Evolutionary conservation across 1,284 basidiomycete genomes (phyloP).

Genomic region (Farysia itapuensis): DNA sequence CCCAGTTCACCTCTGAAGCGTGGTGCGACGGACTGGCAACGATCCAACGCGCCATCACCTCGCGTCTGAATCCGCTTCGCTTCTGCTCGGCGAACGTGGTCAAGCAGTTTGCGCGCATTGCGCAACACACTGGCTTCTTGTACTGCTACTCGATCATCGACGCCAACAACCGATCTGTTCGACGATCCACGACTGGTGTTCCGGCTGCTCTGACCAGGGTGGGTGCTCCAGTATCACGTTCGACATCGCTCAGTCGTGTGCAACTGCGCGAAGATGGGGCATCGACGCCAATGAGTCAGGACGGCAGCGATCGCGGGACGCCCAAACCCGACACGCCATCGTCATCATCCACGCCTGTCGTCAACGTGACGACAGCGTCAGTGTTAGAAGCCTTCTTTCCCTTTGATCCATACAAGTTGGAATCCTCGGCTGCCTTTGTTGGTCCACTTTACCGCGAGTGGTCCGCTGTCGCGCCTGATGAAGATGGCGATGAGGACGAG

Average conservation of each 20-base stretch:
- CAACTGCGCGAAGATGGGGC: slow-evolving; percentile 13
- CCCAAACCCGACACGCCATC: slow-evolving; percentile 4
- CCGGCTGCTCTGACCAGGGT: too few species aligned
- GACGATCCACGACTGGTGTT: slow-evolving; percentile 16
- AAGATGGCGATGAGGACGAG: slow-evolving; percentile 43
- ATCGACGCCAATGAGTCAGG: slow-evolving; percentile 20
- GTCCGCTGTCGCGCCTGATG: slow-evolving; percentile 62
- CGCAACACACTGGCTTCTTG: slow-evolving; percentile 85
- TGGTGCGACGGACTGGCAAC: slow-evolving; percentile 85
- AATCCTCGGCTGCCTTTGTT: slow-evolving; percentile 64
- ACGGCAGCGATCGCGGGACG: slow-evolving; percentile 16
- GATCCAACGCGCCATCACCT: slow-evolving; percentile 78
- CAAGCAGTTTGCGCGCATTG: slow-evolving; percentile 88
- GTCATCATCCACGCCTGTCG: background rate
- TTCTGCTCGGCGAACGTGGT: slow-evolving; percentile 81
- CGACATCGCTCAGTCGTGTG: slow-evolving; percentile 18
- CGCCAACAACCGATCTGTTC: slow-evolving; percentile 65
- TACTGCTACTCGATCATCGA: slow-evolving; percentile 95
- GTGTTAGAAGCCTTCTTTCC: slow-evolving; percentile 93
- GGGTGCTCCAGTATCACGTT: slow-evolving; percentile 15
- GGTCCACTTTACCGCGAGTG: slow-evolving; percentile 65
- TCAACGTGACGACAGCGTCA: slow-evolving; percentile 24
- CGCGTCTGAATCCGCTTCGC: slow-evolving; percentile 79
- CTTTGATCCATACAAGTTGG: slow-evolving; percentile 94
- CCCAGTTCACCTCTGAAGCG: slow-evolving; percentile 18